These are phyloP conservation scores for Dicorynia guianensis DNA, from an alignment of 306 rosid species.

Conservation along the genomic window DNA sequence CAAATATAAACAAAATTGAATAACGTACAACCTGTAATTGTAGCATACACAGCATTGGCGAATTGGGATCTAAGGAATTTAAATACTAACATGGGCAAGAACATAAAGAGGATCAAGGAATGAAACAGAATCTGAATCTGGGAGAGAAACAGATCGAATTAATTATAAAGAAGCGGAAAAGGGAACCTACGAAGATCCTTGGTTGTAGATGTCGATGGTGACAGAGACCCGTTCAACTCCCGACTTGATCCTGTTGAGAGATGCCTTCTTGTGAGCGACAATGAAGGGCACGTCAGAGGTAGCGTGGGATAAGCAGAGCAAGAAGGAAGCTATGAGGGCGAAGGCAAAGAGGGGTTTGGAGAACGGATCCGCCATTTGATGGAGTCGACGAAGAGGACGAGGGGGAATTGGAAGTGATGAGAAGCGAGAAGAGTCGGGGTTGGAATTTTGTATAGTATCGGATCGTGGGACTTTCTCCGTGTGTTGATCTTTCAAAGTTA, in stretches of 20 bases:
- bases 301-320: constrained; percentile 57
- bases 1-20: not conserved
- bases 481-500: not conserved
- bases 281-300: constrained; percentile 88
- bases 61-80: constrained; percentile 54
- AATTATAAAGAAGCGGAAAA: not conserved
- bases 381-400: not conserved
- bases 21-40: constrained; percentile 17
- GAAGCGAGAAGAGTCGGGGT: not conserved
- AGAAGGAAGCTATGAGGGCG: constrained; percentile 50
- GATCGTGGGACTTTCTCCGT: constrained; percentile 15
- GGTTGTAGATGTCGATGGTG: constrained; percentile 92
- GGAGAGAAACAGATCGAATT: constrained; percentile 18
- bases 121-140: constrained; percentile 26
- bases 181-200: constrained; percentile 83
- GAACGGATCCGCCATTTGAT: constrained; percentile 68
- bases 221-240: constrained; percentile 90
- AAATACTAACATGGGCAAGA: not conserved
- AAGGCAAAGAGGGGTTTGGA: constrained; percentile 40
- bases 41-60: constrained; percentile 45
- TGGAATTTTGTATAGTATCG: constrained; percentile 18
- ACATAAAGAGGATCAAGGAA: not conserved
- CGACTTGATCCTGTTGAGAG: constrained; percentile 87
- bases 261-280: constrained; percentile 92
- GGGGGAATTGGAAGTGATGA: not conserved